A percentile compares a stretch with the other conserved stretches of the same genome.
These are phyloP conservation scores for Neobulgaria alba DNA, from an alignment of 2,329 filamentous ascomycete genomes.

Conservation along the genomic window DNA sequence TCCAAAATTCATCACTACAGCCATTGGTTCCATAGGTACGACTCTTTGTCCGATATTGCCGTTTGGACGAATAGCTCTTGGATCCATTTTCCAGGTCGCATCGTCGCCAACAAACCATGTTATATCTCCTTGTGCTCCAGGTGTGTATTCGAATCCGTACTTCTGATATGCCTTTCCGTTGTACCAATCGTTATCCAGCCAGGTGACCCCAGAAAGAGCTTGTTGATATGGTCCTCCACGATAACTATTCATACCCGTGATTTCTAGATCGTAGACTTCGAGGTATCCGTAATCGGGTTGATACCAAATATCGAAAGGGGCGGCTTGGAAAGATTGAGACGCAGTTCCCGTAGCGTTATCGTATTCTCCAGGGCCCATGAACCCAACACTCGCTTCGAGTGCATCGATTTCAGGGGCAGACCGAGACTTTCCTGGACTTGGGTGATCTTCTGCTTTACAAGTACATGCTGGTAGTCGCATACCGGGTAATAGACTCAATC, in stretches of 20 bases:
- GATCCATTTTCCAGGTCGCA: constrained; percentile 56
- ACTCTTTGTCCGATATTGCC: constrained; percentile 60
- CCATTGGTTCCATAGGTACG: constrained; percentile 59
- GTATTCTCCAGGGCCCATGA: constrained; percentile 33
- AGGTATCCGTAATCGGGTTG: constrained; percentile 56
- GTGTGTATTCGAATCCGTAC: constrained; percentile 55
- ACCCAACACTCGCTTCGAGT: constrained; percentile 52
- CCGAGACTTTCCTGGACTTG: constrained; percentile 54
- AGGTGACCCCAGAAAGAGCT: constrained; percentile 51
- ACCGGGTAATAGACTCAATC: constrained; percentile 57
- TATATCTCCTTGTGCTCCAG: constrained; percentile 50
- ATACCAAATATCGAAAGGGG: constrained; percentile 64
- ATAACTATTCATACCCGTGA: constrained; percentile 51
- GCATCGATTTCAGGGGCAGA: constrained; percentile 66
- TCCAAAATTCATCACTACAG: constrained; percentile 60
- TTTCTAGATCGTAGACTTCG: constrained; percentile 52
- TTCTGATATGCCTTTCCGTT: constrained; percentile 53
- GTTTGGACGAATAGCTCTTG: constrained; percentile 52
- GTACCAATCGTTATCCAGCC: constrained; percentile 59
- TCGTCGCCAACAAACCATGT: constrained; percentile 61
- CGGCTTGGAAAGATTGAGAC: constrained; percentile 59
- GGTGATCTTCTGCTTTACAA: constrained; percentile 56
- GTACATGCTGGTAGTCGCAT: constrained; percentile 64
- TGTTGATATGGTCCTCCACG: constrained; percentile 55
- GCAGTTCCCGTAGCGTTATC: constrained; percentile 48